phyloP scores from a whole-genome alignment of 148 eudicot genomes.

The Nepenthes gracilis region DNA sequence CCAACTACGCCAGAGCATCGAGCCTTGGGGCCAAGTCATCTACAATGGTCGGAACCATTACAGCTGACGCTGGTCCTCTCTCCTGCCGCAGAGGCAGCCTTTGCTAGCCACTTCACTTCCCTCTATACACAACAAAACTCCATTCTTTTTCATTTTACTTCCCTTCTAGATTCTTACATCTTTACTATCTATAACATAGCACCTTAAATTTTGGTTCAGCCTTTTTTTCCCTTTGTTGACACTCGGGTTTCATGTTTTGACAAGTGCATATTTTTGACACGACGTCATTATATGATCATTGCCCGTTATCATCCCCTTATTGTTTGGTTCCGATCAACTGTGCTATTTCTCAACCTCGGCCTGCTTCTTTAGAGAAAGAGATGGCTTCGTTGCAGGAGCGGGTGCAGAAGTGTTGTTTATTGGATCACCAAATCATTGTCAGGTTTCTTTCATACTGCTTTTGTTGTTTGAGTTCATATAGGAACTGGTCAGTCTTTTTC shows the following conservation, averaged over 20 bases:
- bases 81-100: conserved; percentile 14
- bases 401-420: not conserved
- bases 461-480: too few species aligned
- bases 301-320: not conserved
- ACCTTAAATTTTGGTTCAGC: too few species aligned
- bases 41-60: conserved; percentile 17
- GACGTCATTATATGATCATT: not conserved
- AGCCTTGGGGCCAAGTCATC: conserved; percentile 26
- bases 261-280: not conserved
- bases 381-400: not conserved
- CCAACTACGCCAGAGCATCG: conserved; percentile 23
- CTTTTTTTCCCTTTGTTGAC: too few species aligned
- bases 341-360: not conserved
- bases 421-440: not conserved
- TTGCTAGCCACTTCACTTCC: conserved; percentile 8
- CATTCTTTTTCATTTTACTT: not conserved
- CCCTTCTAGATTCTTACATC: not conserved
- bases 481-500: too few species aligned
- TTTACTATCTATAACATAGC: too few species aligned
- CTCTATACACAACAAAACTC: not conserved
- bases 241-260: not conserved
- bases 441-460: too few species aligned
- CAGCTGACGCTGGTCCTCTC: conserved; percentile 22
- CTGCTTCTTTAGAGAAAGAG: not conserved
- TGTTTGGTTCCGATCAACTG: not conserved